Percentiles rank a stretch among this genome's conserved stretches.
phyloP scores from a whole-genome alignment of 1,284 basidiomycete genomes.

The Gymnopus androsaceus region DNA sequence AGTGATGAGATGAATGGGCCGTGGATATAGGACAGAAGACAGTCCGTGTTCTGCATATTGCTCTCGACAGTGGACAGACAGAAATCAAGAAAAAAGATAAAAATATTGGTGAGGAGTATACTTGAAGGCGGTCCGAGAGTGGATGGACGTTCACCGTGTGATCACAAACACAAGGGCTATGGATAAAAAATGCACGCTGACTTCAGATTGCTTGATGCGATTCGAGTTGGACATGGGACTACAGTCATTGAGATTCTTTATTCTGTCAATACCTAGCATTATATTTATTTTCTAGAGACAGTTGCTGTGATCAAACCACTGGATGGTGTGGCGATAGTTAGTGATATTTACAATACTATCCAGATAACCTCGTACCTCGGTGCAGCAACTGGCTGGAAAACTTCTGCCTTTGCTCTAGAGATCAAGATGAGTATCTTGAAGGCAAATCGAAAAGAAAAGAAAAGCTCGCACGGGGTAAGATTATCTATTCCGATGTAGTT shows the following conservation, averaged over 20 bases:
- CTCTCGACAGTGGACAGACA: not conserved
- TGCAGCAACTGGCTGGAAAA: conserved; percentile 79
- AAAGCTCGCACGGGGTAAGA: conserved; percentile 15
- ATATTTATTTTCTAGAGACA: conserved; percentile 37
- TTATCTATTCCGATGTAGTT: conserved; percentile 44
- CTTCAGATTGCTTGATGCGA: too few species aligned
- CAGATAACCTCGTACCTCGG: conserved; percentile 55
- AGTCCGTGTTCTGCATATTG: not conserved
- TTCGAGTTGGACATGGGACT: too few species aligned
- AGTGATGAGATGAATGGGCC: not conserved
- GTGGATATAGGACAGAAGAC: not conserved
- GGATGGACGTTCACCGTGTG: too few species aligned
- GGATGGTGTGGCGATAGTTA: too few species aligned
- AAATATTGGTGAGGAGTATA: too few species aligned
- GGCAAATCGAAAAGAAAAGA: not conserved
- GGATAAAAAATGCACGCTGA: too few species aligned
- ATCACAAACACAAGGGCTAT: too few species aligned
- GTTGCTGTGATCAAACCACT: conserved; percentile 45
- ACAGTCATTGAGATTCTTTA: not conserved
- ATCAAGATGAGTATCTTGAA: not conserved
- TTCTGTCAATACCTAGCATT: not conserved
- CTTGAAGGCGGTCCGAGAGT: too few species aligned
- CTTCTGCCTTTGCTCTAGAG: conserved; percentile 71
- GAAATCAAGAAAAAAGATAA: too few species aligned
- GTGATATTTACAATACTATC: too few species aligned